Evolutionary conservation across 306 rosid genomes (phyloP), one percentile per base, ranked within the genome.

Genomic region (Ormosia emarginata): DNA sequence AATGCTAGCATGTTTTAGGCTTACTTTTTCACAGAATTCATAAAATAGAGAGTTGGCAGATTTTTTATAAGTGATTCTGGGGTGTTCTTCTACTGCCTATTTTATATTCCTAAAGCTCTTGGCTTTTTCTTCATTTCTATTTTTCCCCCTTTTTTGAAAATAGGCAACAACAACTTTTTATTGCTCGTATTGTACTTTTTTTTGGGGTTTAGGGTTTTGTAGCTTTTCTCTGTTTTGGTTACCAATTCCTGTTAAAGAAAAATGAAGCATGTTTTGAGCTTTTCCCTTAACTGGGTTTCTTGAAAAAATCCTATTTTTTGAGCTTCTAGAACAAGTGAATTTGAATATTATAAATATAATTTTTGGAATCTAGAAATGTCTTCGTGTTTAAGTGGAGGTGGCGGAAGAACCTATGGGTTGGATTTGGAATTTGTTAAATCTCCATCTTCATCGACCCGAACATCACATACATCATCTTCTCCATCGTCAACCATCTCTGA

Each of bases 401-500:
- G 97, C 0, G 97, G 95, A 43, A 87, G 96, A 82, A 81, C 91
- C 64, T 93, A 91, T n/a, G 88, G 90, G 0, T 85, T 95, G 17
- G 99, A 93, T 81, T 90, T 95, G 10, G 99, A 95, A 73, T 85
- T 95, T 7, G 81, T 91, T 33, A 95, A 91, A 79, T 88, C 97
- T 17, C 84, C 95, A 3, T 86, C 91, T 30, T 82, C 94, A 29
- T 87, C 87, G 30, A 89, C 86, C 33, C 17, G 88, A 65, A 84
- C 90, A 0, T 92, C 97, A 8, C 92, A 90, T 13, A 70, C 98
- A 3, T 84, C 93, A 8, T 86, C 88, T 47, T 93, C 97, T 0
- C 89, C 98, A 4, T 90, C 98, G 5, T 93, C 99, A 5, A 95
- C 98, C 6, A 88, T 93, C 59, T 93, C 98, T 0, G 97, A 92